Evolutionary conservation across 371 early-diverging fungal species (phyloP), one percentile per base, ranked within the genome.

Genomic region (Apophysomyces elegans): DNA sequence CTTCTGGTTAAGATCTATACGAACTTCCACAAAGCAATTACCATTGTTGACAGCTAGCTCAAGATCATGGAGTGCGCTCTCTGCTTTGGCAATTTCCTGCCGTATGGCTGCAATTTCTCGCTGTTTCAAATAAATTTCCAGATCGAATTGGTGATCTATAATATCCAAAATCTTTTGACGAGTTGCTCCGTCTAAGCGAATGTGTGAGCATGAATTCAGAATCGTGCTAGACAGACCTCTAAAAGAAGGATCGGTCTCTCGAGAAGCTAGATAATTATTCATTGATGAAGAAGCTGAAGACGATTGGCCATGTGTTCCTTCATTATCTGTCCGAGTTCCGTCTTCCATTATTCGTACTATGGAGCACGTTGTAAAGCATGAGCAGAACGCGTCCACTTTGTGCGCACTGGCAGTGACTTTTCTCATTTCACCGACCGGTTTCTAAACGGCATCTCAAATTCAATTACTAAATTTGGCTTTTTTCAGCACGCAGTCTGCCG

Each of bases 91-190:
- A 14, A 92, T 80, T 57, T 90, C 91, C 54, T 75, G 66, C 21
- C 77, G 62, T 50, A 92, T 87, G 4, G 84, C 62, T 0, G 78
- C 74, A 7, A 86, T 57, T 66, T 92, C 93, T 32, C 81, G 82
- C 66, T 86, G 79, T 43, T 90, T 89, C 18, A 92, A 68, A 57
- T 84, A 81, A 46, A 91, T 82, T 71, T 91, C 93, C 14, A 89
- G 74, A 72, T 92, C 91, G 63, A 92, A 89, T 70, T 92, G 91
- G 41, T 86, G 87, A 61, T 85, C 78, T 38, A 92, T 86, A 47
- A 89, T 86, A 58, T 82, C 82, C 41, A 66, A 61, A 26, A 88
- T 78, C 63, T 82, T 87, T 66, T 81, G 73, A 62, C 77, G 73
- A 64, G 84, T 88, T 32, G 69, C 72, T 37, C 77, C 79, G 68